These are phyloP conservation scores for Colletotrichum ledebouriae DNA, from an alignment of 2,329 filamentous ascomycete genomes.

Conservation along the genomic window DNA sequence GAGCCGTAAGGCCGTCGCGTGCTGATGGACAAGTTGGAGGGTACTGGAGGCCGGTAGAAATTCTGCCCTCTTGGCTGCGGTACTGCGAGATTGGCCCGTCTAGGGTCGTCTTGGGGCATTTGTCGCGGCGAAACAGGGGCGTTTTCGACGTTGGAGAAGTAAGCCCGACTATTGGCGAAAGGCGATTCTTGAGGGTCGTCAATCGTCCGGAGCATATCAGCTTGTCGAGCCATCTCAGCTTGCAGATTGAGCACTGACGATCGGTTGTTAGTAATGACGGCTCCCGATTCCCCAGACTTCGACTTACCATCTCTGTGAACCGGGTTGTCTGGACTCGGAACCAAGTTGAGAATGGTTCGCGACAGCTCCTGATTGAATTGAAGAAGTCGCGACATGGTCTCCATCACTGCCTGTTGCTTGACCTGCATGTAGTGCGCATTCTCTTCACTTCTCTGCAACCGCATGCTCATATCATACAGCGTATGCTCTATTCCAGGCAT, in stretches of 20 bases:
- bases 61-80: slow-evolving; percentile 68
- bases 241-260: slow-evolving; percentile 67
- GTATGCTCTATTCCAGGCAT: slow-evolving; percentile 83
- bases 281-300: background rate
- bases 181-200: slow-evolving; percentile 77
- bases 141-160: slow-evolving; percentile 77
- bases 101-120: slow-evolving; percentile 85
- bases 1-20: slow-evolving; percentile 88
- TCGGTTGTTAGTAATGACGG: slow-evolving; percentile 16
- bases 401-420: slow-evolving; percentile 85
- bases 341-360: slow-evolving; percentile 78
- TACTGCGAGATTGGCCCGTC: slow-evolving; percentile 77
- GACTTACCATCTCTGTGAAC: slow-evolving; percentile 85
- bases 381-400: slow-evolving; percentile 78
- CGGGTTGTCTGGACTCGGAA: slow-evolving; percentile 81
- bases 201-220: slow-evolving; percentile 67
- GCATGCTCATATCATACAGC: slow-evolving; percentile 82
- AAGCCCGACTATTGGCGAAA: slow-evolving; percentile 74
- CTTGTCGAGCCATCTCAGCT: slow-evolving; percentile 71
- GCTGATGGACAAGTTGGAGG: slow-evolving; percentile 83
- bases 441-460: slow-evolving; percentile 87
- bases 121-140: slow-evolving; percentile 90
- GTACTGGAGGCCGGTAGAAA: slow-evolving; percentile 82
- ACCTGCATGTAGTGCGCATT: slow-evolving; percentile 82
- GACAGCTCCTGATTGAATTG: slow-evolving; percentile 90